Evolutionary conservation across 495 filamentous ascomycete species (phyloP), one percentile per base, ranked within the genome.

Genomic region (Hypomontagnella monticulosa): DNA sequence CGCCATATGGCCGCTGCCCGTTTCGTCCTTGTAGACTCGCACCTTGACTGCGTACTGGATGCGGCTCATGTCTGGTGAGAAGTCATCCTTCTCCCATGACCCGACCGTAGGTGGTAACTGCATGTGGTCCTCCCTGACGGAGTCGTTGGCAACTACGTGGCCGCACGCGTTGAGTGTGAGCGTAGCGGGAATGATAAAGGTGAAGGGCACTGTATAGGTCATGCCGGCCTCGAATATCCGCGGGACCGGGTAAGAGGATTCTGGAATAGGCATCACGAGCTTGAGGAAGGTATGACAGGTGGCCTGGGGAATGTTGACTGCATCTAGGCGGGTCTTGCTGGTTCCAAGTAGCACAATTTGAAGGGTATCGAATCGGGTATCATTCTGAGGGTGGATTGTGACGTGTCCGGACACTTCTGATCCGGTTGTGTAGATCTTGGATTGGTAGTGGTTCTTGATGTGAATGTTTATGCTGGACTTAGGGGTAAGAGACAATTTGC

Each of bases 41-140:
- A 82, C 90, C 57, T 87, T 88, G 70, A 99, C 79, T 10, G 76
- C 76, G 74, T 99, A 99, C 19, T 85, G 76, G 42, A 99, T 84
- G 32, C 81, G 84, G 19, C 84, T 79, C 95, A 97, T 97, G 7
- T 88, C 80, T 1, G 95, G 94, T 0, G 92, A 76, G 75, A 95
- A 81, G 70, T 98, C 96, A 69, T 97, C 91, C 32, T 81, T 80
- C n/a, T 78, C 72, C 64, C 86, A 84, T 59, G 92, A 88, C 20
- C 94, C 94, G 50, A 97, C 73, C 11, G 85, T 91, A 2, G 95
- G 94, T 0, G 93, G 95, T 0, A 97, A 83, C 49, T 87, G 81
- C 2, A 93, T 80, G 78, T 99, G 95, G 1, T 88, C 86, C 27
- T 85, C 83, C 56, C 85, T 82, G 38, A 97, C 78, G 27, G 88